These are phyloP conservation scores for Porosira glacialis DNA, from an alignment of 352 stramenopile species.

Conservation along the genomic window DNA sequence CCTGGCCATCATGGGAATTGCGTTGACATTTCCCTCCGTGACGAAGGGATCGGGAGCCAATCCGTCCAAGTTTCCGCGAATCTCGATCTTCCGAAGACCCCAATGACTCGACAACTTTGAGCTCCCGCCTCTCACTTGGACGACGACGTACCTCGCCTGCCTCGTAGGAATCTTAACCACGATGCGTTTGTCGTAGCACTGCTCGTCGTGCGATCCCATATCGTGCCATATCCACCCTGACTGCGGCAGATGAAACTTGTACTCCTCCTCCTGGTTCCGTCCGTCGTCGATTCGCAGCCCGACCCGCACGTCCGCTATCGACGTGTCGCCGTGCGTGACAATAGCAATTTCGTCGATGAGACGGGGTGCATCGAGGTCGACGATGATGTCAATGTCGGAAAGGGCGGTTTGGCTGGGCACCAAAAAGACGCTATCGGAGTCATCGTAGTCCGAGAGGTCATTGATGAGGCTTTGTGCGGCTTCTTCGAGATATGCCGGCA, in stretches of 20 bases:
- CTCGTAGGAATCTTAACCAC: constrained; percentile 5
- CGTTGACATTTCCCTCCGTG: neutral
- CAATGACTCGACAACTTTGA: constrained; percentile 16
- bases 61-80: constrained; percentile 21
- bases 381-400: constrained; percentile 23
- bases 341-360: constrained; percentile 22
- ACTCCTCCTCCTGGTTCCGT: constrained; percentile 21
- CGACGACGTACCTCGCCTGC: constrained; percentile 20
- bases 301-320: neutral
- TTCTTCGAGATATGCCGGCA: too few species aligned
- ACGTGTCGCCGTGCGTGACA: constrained; percentile 7
- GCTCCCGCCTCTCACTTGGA: constrained; percentile 15
- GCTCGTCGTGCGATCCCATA: neutral
- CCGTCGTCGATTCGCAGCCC: constrained; percentile 28
- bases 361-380: constrained; percentile 18
- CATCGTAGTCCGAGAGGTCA: too few species aligned
- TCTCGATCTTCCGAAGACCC: constrained; percentile 20
- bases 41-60: neutral
- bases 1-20: constrained; percentile 7
- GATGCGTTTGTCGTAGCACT: constrained; percentile 9
- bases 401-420: too few species aligned
- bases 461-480: too few species aligned
- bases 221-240: constrained; percentile 24
- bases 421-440: too few species aligned
- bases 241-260: constrained; percentile 13